These are phyloP conservation scores for Rutidosis leptorrhynchoides DNA, from an alignment of 129 eudicot species.

Conservation along the genomic window DNA sequence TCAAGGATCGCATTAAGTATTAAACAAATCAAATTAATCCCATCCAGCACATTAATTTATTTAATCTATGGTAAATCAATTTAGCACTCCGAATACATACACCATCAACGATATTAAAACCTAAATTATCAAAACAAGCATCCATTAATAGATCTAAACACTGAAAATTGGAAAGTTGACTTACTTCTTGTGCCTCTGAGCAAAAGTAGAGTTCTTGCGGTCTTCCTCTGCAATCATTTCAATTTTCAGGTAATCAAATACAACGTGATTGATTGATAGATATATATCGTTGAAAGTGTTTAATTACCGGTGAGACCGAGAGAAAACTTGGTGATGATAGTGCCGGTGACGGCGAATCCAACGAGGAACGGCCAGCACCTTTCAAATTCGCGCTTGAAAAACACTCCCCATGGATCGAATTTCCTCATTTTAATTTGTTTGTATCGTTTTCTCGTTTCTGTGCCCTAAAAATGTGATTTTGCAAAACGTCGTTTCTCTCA, in stretches of 20 bases:
- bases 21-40: neutral
- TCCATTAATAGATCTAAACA: neutral
- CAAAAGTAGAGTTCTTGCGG: constrained; percentile 57
- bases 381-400: constrained; percentile 33
- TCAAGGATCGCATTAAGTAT: neutral
- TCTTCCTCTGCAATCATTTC: constrained; percentile 54
- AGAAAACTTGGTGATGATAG: constrained; percentile 59
- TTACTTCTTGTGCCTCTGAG: constrained; percentile 60
- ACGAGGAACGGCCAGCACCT: constrained; percentile 42
- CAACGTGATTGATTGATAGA: neutral
- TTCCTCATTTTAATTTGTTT: constrained; percentile 28
- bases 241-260: neutral
- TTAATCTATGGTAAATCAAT: neutral
- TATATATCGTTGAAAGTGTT: neutral
- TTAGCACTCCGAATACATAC: neutral
- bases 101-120: constrained; percentile 1
- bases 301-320: constrained; percentile 56
- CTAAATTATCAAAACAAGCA: neutral
- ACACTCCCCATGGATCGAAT: constrained; percentile 38
- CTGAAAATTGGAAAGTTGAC: neutral
- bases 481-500: constrained; percentile 2
- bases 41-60: neutral
- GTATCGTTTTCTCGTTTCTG: neutral
- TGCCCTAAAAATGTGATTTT: constrained; percentile 15
- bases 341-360: constrained; percentile 64